Conservation (phyloP, 768 basidiomycete genomes). For the Boletellus ananas region DNA sequence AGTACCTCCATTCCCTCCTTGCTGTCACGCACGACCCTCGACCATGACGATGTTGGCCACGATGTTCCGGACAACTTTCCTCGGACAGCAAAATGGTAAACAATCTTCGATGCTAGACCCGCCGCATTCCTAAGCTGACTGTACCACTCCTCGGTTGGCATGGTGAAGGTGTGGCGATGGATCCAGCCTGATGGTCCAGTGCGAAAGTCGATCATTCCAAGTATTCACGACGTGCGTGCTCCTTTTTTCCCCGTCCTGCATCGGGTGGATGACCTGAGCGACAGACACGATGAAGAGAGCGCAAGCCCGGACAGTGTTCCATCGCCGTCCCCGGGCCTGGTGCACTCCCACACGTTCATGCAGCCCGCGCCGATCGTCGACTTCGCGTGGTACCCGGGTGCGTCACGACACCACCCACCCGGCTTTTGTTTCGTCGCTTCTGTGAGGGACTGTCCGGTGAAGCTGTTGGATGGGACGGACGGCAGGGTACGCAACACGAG, state of each 20-base stretch:
- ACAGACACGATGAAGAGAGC: background rate
- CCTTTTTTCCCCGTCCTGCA: background rate
- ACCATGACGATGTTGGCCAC: slow-evolving; percentile 34
- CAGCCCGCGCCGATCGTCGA: slow-evolving; percentile 34
- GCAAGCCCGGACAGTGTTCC: background rate
- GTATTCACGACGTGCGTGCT: slow-evolving; percentile 43
- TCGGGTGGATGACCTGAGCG: background rate
- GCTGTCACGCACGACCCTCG: slow-evolving; percentile 12
- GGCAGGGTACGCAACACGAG: slow-evolving; percentile 55
- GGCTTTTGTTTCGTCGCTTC: no score
- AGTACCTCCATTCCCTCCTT: slow-evolving; percentile 3
- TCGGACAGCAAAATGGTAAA: slow-evolving; percentile 54
- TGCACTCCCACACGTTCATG: slow-evolving; percentile 28
- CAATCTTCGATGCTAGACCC: background rate
- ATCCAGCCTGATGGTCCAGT: slow-evolving; percentile 57
- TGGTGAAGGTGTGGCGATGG: slow-evolving; percentile 70
- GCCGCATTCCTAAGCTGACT: background rate
- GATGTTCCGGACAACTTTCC: slow-evolving; percentile 34
- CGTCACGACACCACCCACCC: slow-evolving; percentile 34
- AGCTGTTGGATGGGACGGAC: background rate
- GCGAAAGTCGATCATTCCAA: slow-evolving; percentile 67
- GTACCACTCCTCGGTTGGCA: background rate
- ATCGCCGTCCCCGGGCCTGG: background rate
- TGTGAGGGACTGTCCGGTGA: no score
- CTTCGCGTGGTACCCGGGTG: no score